Evolutionary conservation across 2,329 filamentous ascomycete genomes (phyloP).

Genomic region (Claviceps arundinis): DNA sequence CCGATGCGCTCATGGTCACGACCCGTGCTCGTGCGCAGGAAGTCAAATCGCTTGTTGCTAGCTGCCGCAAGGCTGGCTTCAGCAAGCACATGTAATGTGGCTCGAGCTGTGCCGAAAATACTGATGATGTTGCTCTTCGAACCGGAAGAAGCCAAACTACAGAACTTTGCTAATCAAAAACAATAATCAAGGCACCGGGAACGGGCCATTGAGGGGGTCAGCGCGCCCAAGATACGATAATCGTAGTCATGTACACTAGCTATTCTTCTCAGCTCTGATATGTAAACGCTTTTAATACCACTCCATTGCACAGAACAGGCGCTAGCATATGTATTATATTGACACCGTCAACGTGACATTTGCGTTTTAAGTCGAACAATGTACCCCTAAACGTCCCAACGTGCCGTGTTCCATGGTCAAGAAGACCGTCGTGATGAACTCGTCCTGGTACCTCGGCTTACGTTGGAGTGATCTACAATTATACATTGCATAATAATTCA

Average conservation of each 20-base stretch:
- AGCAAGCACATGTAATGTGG: slow-evolving; percentile 10
- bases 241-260: not conserved
- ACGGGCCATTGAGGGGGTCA: not conserved
- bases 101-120: not conserved
- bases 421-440: no score
- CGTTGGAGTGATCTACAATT: no score
- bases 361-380: no score
- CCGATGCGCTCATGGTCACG: slow-evolving; percentile 15
- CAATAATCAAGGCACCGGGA: not conserved
- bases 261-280: not conserved
- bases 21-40: slow-evolving; percentile 15
- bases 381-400: no score
- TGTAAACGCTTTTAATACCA: not conserved
- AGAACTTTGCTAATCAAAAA: not conserved
- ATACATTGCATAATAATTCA: no score
- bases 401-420: no score
- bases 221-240: not conserved
- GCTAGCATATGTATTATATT: no score
- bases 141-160: not conserved
- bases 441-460: no score
- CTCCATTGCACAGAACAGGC: not conserved
- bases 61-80: slow-evolving; percentile 13
- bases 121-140: not conserved
- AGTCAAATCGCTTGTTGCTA: slow-evolving; percentile 15
- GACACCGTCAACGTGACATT: no score